Percentiles rank a stretch among this genome's conserved stretches.
phyloP scores from a whole-genome alignment of 371 early-diverging fungal genomes.

The Funneliformis caledonium region DNA sequence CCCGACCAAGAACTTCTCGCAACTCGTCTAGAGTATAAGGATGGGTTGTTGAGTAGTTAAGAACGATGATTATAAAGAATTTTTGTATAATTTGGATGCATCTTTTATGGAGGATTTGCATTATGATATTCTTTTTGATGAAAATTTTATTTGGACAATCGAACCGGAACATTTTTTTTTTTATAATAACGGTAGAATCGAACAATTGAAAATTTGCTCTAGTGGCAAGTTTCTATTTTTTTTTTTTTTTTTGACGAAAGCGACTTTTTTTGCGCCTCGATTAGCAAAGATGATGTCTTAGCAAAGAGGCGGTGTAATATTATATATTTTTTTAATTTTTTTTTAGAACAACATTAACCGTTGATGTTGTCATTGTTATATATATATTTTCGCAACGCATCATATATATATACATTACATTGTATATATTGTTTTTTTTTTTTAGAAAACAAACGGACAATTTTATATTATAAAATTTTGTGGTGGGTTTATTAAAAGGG shows the following conservation, averaged over 20 bases:
- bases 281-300: background rate
- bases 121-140: background rate
- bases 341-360: background rate
- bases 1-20: slow-evolving; percentile 36
- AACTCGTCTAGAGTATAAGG: slow-evolving; percentile 29
- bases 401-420: no score
- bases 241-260: no score
- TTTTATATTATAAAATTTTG: background rate
- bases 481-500: background rate
- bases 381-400: no score
- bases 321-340: background rate
- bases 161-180: background rate
- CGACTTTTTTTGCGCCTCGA: background rate
- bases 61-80: no score
- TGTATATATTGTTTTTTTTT: no score
- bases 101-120: no score
- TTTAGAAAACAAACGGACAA: background rate
- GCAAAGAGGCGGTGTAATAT: background rate
- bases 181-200: background rate
- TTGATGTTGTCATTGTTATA: background rate
- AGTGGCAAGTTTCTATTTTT: background rate
- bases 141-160: background rate
- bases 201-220: background rate
- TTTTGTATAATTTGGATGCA: no score
- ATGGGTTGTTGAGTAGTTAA: background rate